Conservation (phyloP, 306 rosid species). For the Vachellia collinsii region DNA sequence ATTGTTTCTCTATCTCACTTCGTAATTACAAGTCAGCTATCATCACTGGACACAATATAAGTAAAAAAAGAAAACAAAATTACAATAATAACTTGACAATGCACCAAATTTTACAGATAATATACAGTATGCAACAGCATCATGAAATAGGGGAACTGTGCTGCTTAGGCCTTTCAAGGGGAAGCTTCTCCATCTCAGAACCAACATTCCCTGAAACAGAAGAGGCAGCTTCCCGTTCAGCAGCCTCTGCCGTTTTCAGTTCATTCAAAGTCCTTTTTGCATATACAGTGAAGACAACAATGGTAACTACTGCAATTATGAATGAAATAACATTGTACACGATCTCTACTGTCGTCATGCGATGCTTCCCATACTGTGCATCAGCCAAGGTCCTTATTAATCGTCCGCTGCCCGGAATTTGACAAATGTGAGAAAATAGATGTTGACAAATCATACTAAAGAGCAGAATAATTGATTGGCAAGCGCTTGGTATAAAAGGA, state of each 20-base stretch:
- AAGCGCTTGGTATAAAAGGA: background rate
- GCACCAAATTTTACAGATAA: conserved; percentile 45
- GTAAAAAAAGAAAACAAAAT: background rate
- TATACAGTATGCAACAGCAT: conserved; percentile 29
- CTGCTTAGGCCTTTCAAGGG: conserved; percentile 57
- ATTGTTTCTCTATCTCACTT: conserved; percentile 31
- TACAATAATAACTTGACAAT: background rate
- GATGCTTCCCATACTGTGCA: conserved; percentile 80
- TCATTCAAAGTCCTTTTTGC: conserved; percentile 75
- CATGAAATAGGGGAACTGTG: conserved; percentile 13
- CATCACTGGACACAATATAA: background rate
- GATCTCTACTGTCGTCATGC: conserved; percentile 79
- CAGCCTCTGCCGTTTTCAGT: conserved; percentile 59
- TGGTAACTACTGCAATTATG: conserved; percentile 75
- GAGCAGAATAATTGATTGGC: background rate
- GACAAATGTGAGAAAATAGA: background rate
- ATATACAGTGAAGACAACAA: conserved; percentile 80
- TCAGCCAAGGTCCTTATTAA: conserved; percentile 79
- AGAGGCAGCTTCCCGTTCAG: conserved; percentile 47
- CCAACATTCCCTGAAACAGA: conserved; percentile 42
- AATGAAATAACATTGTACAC: conserved; percentile 83
- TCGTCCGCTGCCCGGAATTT: conserved; percentile 69
- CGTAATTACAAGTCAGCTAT: conserved; percentile 37
- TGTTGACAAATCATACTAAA: background rate
- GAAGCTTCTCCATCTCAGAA: conserved; percentile 69